These are phyloP conservation scores for Neonectria neomacrospora DNA, from an alignment of 2,329 filamentous ascomycete genomes.

Conservation along the genomic window DNA sequence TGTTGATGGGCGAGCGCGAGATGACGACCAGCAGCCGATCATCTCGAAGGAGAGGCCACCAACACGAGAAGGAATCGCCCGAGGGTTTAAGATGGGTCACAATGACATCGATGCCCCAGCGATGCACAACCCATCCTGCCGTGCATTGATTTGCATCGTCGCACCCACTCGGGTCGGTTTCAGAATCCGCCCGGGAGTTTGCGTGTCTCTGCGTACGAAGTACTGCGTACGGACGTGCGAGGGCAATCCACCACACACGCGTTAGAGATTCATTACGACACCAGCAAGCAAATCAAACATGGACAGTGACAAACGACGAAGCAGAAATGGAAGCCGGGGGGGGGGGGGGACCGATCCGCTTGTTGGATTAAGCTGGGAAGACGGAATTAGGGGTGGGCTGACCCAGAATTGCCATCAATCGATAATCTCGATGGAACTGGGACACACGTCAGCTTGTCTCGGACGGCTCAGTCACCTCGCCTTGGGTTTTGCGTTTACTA, in stretches of 20 bases:
- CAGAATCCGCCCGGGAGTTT: not conserved
- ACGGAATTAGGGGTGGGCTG: constrained; percentile 13
- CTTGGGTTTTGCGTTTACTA: not conserved
- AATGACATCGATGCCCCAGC: constrained; percentile 20
- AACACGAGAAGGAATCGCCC: constrained; percentile 2
- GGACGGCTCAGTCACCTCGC: not conserved
- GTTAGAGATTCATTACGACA: constrained; percentile 4
- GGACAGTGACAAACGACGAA: constrained; percentile 4
- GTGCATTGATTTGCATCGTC: constrained; percentile 14
- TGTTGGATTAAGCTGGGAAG: not conserved
- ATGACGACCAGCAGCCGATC: constrained; percentile 21
- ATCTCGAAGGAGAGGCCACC: constrained; percentile 6
- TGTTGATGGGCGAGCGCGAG: not conserved
- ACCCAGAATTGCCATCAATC: constrained; percentile 10
- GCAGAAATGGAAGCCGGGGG: constrained; percentile 2
- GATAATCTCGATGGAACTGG: constrained; percentile 16
- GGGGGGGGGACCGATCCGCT: not conserved
- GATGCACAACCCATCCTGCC: constrained; percentile 8
- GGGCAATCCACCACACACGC: constrained; percentile 1
- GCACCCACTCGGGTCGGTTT: constrained; percentile 7
- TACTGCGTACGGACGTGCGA: not conserved
- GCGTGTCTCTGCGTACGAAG: not conserved
- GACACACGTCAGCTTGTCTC: constrained; percentile 9
- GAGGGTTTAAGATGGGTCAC: constrained; percentile 5
- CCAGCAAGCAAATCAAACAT: constrained; percentile 1